These are phyloP conservation scores for Zygoascus tannicola DNA, from an alignment of 805 yeast species.

Conservation along the genomic window DNA sequence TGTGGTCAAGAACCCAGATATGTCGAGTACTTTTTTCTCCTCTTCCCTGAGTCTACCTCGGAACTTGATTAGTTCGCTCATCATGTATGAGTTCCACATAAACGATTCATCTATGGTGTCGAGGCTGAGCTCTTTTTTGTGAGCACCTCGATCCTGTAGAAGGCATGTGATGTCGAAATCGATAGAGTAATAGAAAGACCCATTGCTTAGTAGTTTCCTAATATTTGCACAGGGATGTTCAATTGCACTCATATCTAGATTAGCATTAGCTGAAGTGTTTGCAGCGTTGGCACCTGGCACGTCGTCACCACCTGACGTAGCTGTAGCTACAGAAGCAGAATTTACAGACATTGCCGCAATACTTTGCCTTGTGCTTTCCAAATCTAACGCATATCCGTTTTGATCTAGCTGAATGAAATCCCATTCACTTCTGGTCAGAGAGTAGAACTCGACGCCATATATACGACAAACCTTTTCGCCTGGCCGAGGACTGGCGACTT, in stretches of 20 bases:
- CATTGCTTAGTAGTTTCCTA: conserved; percentile 68
- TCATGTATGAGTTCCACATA: conserved; percentile 95
- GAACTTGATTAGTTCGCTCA: conserved; percentile 69
- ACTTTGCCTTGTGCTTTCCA: background rate
- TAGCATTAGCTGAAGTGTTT: conserved; percentile 8
- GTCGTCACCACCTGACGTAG: background rate
- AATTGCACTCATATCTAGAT: conserved; percentile 4
- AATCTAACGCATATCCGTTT: conserved; percentile 51
- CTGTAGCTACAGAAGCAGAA: conserved; percentile 1
- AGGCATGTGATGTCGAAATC: conserved; percentile 89
- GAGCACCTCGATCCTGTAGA: conserved; percentile 42
- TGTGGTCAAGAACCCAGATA: conserved; percentile 75
- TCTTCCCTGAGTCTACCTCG: conserved; percentile 57
- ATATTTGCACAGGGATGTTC: conserved; percentile 81
- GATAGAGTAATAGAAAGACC: conserved; percentile 85
- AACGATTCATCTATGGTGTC: conserved; percentile 66
- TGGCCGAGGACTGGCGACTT: conserved; percentile 75
- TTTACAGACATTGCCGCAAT: background rate
- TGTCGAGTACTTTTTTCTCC: conserved; percentile 55
- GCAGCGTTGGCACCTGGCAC: background rate
- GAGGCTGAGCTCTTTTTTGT: conserved; percentile 11
- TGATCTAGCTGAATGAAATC: conserved; percentile 65
- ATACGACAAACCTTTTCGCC: conserved; percentile 75
- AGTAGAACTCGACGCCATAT: conserved; percentile 76
- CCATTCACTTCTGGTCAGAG: conserved; percentile 65